These are phyloP conservation scores for Trichoderma harzianum DNA, from an alignment of 2,329 filamentous ascomycete genomes.

Conservation along the genomic window DNA sequence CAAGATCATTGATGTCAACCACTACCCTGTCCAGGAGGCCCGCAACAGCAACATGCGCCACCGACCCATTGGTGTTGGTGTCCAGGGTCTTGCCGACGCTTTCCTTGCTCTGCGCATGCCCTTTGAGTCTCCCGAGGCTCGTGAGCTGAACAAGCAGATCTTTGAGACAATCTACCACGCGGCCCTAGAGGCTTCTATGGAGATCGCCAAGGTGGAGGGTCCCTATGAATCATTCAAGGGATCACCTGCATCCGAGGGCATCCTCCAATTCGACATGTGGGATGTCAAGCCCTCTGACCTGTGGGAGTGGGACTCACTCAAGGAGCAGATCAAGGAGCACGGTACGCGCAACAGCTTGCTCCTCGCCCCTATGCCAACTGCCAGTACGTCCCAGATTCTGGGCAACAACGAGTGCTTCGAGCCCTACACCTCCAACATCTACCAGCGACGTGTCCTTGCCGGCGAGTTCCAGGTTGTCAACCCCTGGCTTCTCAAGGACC, in stretches of 20 bases:
- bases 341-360: conserved; percentile 95
- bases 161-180: conserved; percentile 99
- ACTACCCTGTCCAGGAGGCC: conserved; percentile 95
- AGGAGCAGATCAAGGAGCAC: conserved; percentile 86
- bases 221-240: conserved; percentile 89
- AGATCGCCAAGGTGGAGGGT: conserved; percentile 79
- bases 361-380: conserved; percentile 96
- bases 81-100: conserved; percentile 95
- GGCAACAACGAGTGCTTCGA: conserved; percentile 99
- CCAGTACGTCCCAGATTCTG: conserved; percentile 94
- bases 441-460: conserved; percentile 94
- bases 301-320: conserved; percentile 92
- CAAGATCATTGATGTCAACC: conserved; percentile 97
- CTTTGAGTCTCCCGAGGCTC: conserved; percentile 93
- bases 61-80: conserved; percentile 91
- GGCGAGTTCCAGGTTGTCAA: conserved; percentile 99
- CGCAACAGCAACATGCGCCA: conserved; percentile 96
- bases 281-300: conserved; percentile 87
- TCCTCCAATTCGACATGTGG: conserved; percentile 99
- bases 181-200: conserved; percentile 82
- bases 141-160: conserved; percentile 93
- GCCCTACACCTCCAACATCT: conserved; percentile 99
- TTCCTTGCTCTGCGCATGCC: conserved; percentile 96
- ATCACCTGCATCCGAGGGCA: conserved; percentile 89
- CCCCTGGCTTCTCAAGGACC: conserved; percentile 95